These are phyloP conservation scores for Fonsecaea nubica DNA, from an alignment of 2,329 filamentous ascomycete species.

Conservation along the genomic window DNA sequence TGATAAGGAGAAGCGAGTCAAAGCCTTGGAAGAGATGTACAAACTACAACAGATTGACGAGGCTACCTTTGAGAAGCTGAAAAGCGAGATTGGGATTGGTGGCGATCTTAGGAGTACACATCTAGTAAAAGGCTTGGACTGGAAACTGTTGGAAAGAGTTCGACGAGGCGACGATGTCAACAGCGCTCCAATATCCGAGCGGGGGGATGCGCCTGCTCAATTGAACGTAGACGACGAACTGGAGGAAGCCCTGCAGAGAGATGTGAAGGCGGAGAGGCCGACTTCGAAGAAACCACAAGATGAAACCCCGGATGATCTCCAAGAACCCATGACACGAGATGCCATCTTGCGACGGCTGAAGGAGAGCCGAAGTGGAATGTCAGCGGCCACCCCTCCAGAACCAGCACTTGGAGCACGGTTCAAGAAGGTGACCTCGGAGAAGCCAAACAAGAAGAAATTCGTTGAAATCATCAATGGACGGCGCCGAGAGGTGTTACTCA, in stretches of 20 bases:
- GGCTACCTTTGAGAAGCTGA: conserved; percentile 75
- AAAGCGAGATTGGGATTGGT: conserved; percentile 75
- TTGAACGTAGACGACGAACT: conserved; percentile 68
- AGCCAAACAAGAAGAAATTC: conserved; percentile 54
- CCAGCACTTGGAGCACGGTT: conserved; percentile 62
- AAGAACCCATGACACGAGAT: conserved; percentile 59
- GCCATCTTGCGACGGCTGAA: conserved; percentile 67
- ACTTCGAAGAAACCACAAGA: conserved; percentile 33
- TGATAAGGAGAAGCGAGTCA: conserved; percentile 70
- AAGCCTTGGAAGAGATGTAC: conserved; percentile 78
- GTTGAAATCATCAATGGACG: conserved; percentile 58
- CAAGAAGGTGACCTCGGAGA: conserved; percentile 56
- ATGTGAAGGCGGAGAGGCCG: conserved; percentile 39
- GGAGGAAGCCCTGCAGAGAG: conserved; percentile 50
- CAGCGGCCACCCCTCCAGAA: conserved; percentile 52
- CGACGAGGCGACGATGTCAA: conserved; percentile 63
- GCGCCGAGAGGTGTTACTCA: conserved; percentile 64
- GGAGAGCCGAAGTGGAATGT: conserved; percentile 51
- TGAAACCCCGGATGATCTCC: conserved; percentile 40
- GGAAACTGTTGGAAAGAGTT: conserved; percentile 66
- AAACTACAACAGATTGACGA: conserved; percentile 85
- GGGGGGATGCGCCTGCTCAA: conserved; percentile 37
- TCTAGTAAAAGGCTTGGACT: conserved; percentile 89
- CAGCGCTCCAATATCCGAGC: conserved; percentile 43
- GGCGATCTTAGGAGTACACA: conserved; percentile 82